Conservation (phyloP, 2,329 filamentous ascomycete species). For the Neofusicoccum kwambonambiense region DNA sequence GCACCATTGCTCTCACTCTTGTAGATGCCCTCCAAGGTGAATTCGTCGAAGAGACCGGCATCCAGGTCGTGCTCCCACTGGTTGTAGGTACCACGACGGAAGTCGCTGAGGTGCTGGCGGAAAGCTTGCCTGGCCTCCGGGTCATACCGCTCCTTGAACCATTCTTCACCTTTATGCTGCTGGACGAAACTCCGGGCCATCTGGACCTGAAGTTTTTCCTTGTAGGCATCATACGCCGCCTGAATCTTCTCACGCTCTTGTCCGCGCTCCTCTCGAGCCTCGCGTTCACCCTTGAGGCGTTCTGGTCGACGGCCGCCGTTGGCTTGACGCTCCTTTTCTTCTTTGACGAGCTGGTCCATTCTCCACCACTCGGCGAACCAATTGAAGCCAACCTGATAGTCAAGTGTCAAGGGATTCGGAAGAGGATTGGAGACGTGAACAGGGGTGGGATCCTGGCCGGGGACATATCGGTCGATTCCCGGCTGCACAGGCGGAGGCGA, state of each 20-base stretch:
- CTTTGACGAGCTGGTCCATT: slow-evolving; percentile 76
- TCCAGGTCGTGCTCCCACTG: slow-evolving; percentile 91
- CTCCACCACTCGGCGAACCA: slow-evolving; percentile 88
- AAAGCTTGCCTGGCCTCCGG: slow-evolving; percentile 76
- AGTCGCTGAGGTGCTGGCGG: slow-evolving; percentile 72
- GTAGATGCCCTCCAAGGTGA: slow-evolving; percentile 88
- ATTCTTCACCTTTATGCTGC: slow-evolving; percentile 92
- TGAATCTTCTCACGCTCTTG: slow-evolving; percentile 79
- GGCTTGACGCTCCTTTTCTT: slow-evolving; percentile 70
- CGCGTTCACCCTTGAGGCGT: slow-evolving; percentile 61
- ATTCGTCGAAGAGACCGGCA: slow-evolving; percentile 85
- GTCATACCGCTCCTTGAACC: slow-evolving; percentile 95
- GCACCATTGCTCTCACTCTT: slow-evolving; percentile 89
- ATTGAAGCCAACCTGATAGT: slow-evolving; percentile 80
- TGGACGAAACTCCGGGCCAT: slow-evolving; percentile 90
- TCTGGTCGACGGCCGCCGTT: slow-evolving; percentile 62
- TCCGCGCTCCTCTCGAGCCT: slow-evolving; percentile 70
- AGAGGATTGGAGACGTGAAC: slow-evolving; percentile 63
- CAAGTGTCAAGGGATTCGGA: slow-evolving; percentile 68
- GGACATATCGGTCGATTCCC: slow-evolving; percentile 83
- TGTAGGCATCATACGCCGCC: slow-evolving; percentile 64
- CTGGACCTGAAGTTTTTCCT: slow-evolving; percentile 62
- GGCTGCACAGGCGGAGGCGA: slow-evolving; percentile 60
- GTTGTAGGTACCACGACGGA: slow-evolving; percentile 72
- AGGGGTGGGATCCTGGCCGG: slow-evolving; percentile 63